Evolutionary conservation across 2,329 filamentous ascomycete genomes (phyloP), one percentile per base, ranked within the genome.

Genomic region (Fusarium newnesense): DNA sequence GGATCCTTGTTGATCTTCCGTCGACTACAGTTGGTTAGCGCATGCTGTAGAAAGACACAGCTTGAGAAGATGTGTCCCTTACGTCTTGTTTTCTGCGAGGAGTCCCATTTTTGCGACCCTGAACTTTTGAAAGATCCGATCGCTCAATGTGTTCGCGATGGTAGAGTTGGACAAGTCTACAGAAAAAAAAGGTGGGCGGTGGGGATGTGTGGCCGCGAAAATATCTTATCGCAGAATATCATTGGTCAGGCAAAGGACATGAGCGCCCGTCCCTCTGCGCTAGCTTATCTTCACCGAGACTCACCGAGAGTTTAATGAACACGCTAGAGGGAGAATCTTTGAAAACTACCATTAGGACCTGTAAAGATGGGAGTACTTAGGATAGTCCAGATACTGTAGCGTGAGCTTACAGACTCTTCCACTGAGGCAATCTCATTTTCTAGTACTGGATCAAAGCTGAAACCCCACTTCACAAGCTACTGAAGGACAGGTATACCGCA

Each of bases 1-100:
- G 96, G 96, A 83, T 99, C 96, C 80, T 93, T 88, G 75, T 92
- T 93, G 79, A 98, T 91, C 84, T 96, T 97, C 53, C 87, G 76
- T 59, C 82, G 81, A 60, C 82, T 83, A 58, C 16, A 32, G 26
- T 21, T 15, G 30, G 59, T 76, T 68, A 79, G 76, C 24, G 47
- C 52, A 70, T 53, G 18, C 3, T 52, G 5, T 24, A 19, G 4
- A 40, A 16, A 39, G 11, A 4, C 30, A 2, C 21, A 11, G 24
- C 21, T 21, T 5, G n/a, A 47, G 16, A 28, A 10, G 11, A n/a
- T 24, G 12, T 13, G 24, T 24, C 30, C 13, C 69, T 76, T 78
- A 82, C 81, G 67, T 82, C 67, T 80, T 81, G 21, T 76, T 77
- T 63, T 83, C 81, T 57, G 80, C 79, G 46, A 83, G 79, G 39